These are phyloP conservation scores for Neopestalotiopsis sp. DNA, from an alignment of 2,329 filamentous ascomycete genomes.

Conservation along the genomic window DNA sequence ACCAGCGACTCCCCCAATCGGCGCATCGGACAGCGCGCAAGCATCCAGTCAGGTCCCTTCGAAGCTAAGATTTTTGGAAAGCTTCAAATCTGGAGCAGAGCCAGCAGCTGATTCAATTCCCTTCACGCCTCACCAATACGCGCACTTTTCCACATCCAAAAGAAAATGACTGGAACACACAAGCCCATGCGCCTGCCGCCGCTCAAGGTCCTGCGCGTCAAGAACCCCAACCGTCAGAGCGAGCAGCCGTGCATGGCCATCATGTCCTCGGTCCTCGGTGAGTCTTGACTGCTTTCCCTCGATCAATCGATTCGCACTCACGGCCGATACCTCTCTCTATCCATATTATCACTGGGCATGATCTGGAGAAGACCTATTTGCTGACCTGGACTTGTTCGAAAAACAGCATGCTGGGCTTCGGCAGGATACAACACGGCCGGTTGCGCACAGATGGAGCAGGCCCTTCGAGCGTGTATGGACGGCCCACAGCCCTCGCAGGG, in stretches of 20 bases:
- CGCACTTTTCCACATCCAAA: not conserved
- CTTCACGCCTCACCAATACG: not conserved
- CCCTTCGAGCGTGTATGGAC: constrained; percentile 79
- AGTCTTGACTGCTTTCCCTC: constrained; percentile 19
- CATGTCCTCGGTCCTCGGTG: constrained; percentile 64
- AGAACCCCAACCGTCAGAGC: constrained; percentile 53
- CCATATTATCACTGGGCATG: no score
- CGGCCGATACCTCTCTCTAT: no score
- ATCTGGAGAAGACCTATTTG: no score
- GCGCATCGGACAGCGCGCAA: not conserved
- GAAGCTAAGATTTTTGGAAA: not conserved
- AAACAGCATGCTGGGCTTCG: constrained; percentile 78
- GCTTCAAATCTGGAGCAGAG: not conserved
- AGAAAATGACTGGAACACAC: constrained; percentile 50
- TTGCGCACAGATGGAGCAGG: constrained; percentile 63
- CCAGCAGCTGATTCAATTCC: no score
- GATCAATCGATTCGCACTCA: no score
- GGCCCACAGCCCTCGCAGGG: constrained; percentile 58
- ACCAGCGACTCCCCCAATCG: not conserved
- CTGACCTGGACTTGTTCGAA: not conserved
- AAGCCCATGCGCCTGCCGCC: constrained; percentile 64
- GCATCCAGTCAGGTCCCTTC: not conserved
- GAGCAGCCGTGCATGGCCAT: constrained; percentile 59
- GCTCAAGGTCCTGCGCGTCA: constrained; percentile 58
- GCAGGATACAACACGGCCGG: constrained; percentile 69